Conservation (phyloP, 768 basidiomycete species). For the Pleurotus pulmonarius region DNA sequence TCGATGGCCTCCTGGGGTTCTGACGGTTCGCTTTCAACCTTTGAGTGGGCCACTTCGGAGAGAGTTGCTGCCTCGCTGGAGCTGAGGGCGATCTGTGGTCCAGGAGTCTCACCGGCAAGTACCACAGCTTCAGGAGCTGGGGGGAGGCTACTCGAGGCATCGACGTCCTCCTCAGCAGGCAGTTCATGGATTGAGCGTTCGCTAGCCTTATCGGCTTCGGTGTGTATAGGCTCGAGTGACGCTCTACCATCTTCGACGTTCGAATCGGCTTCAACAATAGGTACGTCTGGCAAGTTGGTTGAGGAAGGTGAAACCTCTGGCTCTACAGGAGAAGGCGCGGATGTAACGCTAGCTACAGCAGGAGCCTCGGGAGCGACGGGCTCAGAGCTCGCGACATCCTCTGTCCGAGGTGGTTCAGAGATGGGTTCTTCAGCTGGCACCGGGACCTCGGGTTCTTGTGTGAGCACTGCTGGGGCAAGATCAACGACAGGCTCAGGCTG, state of each 20-base stretch:
- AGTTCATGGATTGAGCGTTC: background rate
- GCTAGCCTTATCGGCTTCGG: slow-evolving; percentile 6
- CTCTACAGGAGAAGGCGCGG: background rate
- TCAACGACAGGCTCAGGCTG: background rate
- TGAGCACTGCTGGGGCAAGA: background rate
- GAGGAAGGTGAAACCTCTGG: slow-evolving; percentile 6
- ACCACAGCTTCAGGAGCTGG: slow-evolving; percentile 12
- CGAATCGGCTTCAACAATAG: slow-evolving; percentile 15
- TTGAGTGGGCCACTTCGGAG: background rate
- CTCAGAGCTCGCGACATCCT: no score
- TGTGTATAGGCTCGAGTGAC: slow-evolving; percentile 12
- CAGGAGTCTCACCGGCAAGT: slow-evolving; percentile 15
- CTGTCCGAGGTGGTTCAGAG: no score
- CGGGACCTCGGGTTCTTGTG: background rate
- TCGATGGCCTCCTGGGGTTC: background rate
- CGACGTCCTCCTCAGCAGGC: background rate
- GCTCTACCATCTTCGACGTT: slow-evolving; percentile 9
- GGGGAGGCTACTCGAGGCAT: background rate
- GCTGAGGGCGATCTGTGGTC: slow-evolving; percentile 15
- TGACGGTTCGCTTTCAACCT: background rate
- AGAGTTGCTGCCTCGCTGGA: slow-evolving; percentile 3
- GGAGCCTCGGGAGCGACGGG: background rate
- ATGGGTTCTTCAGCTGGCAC: background rate
- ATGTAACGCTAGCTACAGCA: slow-evolving; percentile 2
- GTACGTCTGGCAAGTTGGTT: slow-evolving; percentile 13